Evolutionary conservation across 2,329 filamentous ascomycete genomes (phyloP).

Genomic region (Colletotrichum acutatum): DNA sequence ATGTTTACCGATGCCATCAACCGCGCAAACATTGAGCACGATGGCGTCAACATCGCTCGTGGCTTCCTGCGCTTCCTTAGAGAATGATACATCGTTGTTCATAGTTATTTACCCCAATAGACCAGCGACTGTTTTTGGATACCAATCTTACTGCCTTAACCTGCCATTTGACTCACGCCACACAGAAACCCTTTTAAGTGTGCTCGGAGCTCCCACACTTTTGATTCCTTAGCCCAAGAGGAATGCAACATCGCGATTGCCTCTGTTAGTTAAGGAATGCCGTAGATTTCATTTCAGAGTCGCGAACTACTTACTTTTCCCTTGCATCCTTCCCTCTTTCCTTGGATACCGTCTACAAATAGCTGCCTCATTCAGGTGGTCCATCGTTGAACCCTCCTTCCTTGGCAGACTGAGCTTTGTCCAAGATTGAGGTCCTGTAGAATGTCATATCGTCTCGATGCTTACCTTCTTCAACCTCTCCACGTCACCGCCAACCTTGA

Average conservation of each 20-base stretch:
- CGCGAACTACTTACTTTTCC: no score
- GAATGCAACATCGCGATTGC: background rate
- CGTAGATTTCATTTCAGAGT: no score
- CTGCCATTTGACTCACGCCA: background rate
- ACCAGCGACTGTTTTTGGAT: conserved; percentile 21
- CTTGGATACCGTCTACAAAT: no score
- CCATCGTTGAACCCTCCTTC: no score
- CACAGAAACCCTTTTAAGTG: background rate
- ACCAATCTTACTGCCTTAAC: background rate
- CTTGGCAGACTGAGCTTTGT: no score
- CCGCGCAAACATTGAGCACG: conserved; percentile 75
- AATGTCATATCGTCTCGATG: no score
- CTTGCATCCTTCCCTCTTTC: no score
- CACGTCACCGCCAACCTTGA: background rate
- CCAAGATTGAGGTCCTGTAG: no score
- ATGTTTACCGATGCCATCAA: conserved; percentile 75
- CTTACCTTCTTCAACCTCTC: background rate
- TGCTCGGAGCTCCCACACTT: background rate
- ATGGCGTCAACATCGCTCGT: conserved; percentile 79
- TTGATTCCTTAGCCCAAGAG: background rate
- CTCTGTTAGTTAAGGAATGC: no score
- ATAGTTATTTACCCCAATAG: conserved; percentile 28
- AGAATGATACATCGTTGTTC: conserved; percentile 53
- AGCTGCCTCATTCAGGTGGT: no score
- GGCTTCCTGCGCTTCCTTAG: conserved; percentile 82